phyloP scores from a whole-genome alignment of 2,329 filamentous ascomycete genomes.

The Pyrenophora teres region DNA sequence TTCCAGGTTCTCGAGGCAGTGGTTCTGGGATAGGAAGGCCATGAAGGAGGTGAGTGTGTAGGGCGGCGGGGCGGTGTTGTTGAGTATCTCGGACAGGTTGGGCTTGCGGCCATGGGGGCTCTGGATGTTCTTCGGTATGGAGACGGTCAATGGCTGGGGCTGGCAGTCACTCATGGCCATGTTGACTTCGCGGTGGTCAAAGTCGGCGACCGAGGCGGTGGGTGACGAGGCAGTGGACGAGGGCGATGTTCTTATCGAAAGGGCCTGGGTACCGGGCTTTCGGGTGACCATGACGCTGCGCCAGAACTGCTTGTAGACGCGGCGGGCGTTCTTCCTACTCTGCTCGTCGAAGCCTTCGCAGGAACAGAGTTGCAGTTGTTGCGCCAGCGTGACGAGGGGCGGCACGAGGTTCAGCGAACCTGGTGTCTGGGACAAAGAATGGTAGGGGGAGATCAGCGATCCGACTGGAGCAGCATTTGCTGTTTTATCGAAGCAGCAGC shows the following conservation, averaged over 20 bases:
- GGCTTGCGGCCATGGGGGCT: slow-evolving; percentile 65
- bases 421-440: slow-evolving; percentile 28
- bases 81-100: slow-evolving; percentile 82
- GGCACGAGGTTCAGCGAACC: slow-evolving; percentile 45
- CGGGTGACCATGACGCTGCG: slow-evolving; percentile 46
- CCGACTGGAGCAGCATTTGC: slow-evolving; percentile 36
- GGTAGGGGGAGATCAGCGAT: slow-evolving; percentile 25
- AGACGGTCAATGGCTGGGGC: slow-evolving; percentile 55
- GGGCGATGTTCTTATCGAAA: slow-evolving; percentile 43
- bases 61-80: slow-evolving; percentile 82
- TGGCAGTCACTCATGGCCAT: slow-evolving; percentile 55
- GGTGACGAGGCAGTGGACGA: slow-evolving; percentile 42
- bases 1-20: slow-evolving; percentile 93
- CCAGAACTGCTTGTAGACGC: slow-evolving; percentile 47
- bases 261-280: slow-evolving; percentile 32
- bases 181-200: slow-evolving; percentile 54
- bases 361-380: slow-evolving; percentile 40
- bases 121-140: slow-evolving; percentile 51
- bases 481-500: slow-evolving; percentile 11
- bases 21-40: slow-evolving; percentile 94
- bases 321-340: slow-evolving; percentile 39
- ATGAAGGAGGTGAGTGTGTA: slow-evolving; percentile 94
- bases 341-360: slow-evolving; percentile 42
- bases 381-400: slow-evolving; percentile 46
- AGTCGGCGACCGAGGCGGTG: slow-evolving; percentile 36